phyloP scores from a whole-genome alignment of 495 filamentous ascomycete genomes.

The Annulohypoxylon maeteangense region DNA sequence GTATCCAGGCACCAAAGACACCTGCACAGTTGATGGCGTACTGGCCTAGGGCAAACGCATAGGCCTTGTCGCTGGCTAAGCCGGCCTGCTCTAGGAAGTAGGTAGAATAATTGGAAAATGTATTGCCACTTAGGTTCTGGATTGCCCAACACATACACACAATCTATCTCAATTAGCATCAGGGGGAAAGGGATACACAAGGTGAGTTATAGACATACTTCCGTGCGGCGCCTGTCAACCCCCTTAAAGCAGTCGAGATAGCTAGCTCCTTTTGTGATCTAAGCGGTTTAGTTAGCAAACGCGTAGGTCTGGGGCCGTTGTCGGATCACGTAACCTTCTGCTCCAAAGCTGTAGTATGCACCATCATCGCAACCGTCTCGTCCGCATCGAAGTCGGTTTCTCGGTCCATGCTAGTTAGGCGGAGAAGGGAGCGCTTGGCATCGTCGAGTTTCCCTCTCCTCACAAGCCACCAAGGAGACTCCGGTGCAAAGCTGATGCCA shows the following conservation, averaged over 20 bases:
- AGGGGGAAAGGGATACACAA: neutral
- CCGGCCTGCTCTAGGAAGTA: constrained; percentile 82
- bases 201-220: constrained; percentile 47
- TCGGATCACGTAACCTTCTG: constrained; percentile 55
- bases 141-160: constrained; percentile 85
- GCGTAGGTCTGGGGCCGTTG: neutral
- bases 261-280: constrained; percentile 72
- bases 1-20: constrained; percentile 76
- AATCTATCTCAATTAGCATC: constrained; percentile 55
- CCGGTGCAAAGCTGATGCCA: constrained; percentile 76
- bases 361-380: constrained; percentile 87
- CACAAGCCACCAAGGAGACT: constrained; percentile 86
- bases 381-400: constrained; percentile 75
- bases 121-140: constrained; percentile 81
- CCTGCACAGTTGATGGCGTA: constrained; percentile 81
- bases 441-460: constrained; percentile 73
- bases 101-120: constrained; percentile 83
- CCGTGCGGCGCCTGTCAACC: constrained; percentile 76
- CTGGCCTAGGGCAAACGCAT: constrained; percentile 76
- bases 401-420: constrained; percentile 67
- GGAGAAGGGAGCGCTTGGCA: constrained; percentile 73
- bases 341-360: constrained; percentile 80
- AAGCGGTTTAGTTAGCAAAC: neutral
- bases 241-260: constrained; percentile 82
- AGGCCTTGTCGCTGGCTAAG: constrained; percentile 66